Conservation (phyloP, 2,329 filamentous ascomycete species). For the Aspergillus flavus region DNA sequence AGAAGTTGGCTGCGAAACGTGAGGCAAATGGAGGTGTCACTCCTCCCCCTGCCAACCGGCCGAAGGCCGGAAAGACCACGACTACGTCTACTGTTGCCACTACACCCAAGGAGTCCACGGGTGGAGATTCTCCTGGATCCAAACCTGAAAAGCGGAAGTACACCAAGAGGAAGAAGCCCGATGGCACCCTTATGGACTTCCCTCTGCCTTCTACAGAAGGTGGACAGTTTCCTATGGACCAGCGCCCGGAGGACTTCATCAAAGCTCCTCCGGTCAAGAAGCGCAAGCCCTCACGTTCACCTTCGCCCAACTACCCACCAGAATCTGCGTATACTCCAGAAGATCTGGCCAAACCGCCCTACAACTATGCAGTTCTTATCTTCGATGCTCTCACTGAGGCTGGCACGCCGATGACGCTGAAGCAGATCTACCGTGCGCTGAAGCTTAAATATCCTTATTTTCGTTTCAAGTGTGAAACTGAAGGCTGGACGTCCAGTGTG, state of each 20-base stretch:
- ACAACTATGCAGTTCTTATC: constrained; percentile 66
- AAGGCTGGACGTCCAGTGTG: constrained; percentile 69
- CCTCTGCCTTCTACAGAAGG: constrained; percentile 48
- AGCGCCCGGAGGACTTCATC: constrained; percentile 44
- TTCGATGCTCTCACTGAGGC: constrained; percentile 64
- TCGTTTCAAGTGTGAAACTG: constrained; percentile 64
- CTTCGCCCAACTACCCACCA: constrained; percentile 63
- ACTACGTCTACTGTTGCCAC: constrained; percentile 14
- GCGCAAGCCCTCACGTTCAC: constrained; percentile 59
- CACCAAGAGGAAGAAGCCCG: constrained; percentile 50
- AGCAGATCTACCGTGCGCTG: constrained; percentile 67
- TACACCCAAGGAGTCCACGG: constrained; percentile 33
- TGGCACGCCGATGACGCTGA: constrained; percentile 61
- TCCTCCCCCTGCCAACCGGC: constrained; percentile 38
- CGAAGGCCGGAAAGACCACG: constrained; percentile 34
- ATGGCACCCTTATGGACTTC: constrained; percentile 44
- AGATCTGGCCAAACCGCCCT: constrained; percentile 62
- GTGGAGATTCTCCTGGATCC: constrained; percentile 38
- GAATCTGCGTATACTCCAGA: constrained; percentile 63
- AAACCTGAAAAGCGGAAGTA: constrained; percentile 53
- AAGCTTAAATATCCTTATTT: constrained; percentile 65
- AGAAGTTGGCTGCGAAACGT: constrained; percentile 52
- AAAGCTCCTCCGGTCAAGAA: constrained; percentile 52
- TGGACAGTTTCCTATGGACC: constrained; percentile 37
- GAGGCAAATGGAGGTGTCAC: constrained; percentile 52